phyloP scores from a whole-genome alignment of 2,329 filamentous ascomycete species.

The Fusarium sp. region DNA sequence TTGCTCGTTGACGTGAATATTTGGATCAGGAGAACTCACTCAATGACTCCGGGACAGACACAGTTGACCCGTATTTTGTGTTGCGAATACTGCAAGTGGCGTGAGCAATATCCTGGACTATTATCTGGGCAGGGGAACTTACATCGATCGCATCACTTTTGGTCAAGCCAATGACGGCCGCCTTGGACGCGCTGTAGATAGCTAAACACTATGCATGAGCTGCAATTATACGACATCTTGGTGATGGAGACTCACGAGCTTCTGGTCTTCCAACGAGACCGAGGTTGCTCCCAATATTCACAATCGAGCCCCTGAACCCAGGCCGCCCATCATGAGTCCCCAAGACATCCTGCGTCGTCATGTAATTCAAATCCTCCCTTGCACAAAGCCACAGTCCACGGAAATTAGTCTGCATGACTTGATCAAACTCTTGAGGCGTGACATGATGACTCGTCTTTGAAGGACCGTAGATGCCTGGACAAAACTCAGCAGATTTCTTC shows the following conservation, averaged over 20 bases:
- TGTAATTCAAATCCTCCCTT: constrained; percentile 55
- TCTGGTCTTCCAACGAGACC: constrained; percentile 56
- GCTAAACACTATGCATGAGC: constrained; percentile 26
- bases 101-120: not conserved
- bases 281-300: constrained; percentile 59
- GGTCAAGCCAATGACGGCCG: constrained; percentile 57
- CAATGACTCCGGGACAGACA: constrained; percentile 60
- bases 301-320: constrained; percentile 53
- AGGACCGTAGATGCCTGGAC: constrained; percentile 53
- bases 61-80: constrained; percentile 60
- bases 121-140: constrained; percentile 5
- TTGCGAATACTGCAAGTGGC: constrained; percentile 52
- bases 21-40: constrained; percentile 38
- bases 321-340: constrained; percentile 57
- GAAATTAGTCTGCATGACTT: constrained; percentile 57
- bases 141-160: constrained; percentile 61
- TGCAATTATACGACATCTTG: accelerated
- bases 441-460: constrained; percentile 52
- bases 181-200: constrained; percentile 59
- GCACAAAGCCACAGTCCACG: constrained; percentile 59
- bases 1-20: too few relatives aligned
- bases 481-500: not conserved
- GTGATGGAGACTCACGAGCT: constrained; percentile 49
- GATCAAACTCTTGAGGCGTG: constrained; percentile 54
- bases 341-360: constrained; percentile 57